These are phyloP conservation scores for Agastache rugosa DNA, from an alignment of 257 asterid species.

Conservation along the genomic window DNA sequence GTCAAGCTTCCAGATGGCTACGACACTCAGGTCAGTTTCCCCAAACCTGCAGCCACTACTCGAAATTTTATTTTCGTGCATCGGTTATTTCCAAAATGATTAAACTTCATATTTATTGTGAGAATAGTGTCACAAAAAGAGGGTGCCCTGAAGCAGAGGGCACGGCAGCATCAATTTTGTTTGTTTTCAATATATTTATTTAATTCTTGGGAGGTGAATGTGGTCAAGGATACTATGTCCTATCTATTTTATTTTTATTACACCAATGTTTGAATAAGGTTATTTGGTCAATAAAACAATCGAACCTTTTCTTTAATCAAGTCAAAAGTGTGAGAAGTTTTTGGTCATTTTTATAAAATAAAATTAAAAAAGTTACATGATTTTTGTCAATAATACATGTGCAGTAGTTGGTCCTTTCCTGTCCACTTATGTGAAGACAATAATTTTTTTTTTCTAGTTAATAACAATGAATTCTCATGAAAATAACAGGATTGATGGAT, in stretches of 20 bases:
- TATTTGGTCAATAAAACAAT: conserved; percentile 56
- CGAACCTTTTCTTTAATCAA: conserved; percentile 43
- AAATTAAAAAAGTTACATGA: conserved; percentile 64
- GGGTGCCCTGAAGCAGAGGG: conserved; percentile 42
- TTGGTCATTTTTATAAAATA: conserved; percentile 46
- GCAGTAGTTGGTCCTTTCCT: conserved; percentile 48
- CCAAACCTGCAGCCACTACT: not conserved
- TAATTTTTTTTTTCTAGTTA: too few species aligned
- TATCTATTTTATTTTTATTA: conserved; percentile 32
- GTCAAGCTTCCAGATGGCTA: conserved; percentile 84
- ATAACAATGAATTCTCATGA: too few species aligned
- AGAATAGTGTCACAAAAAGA: conserved; percentile 27
- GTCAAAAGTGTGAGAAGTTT: conserved; percentile 57
- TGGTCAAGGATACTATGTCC: conserved; percentile 33
- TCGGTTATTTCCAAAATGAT: not conserved
- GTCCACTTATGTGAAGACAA: conserved; percentile 31
- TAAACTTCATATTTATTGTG: conserved; percentile 30
- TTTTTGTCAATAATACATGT: conserved; percentile 72
- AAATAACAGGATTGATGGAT: not conserved
- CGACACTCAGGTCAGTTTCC: conserved; percentile 69
- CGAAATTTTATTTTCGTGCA: not conserved
- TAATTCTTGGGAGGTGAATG: conserved; percentile 33
- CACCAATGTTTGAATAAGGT: conserved; percentile 36
- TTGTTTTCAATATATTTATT: conserved; percentile 30
- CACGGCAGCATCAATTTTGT: conserved; percentile 29